phyloP scores from a whole-genome alignment of 257 asterid genomes.

The Lavandula angustifolia region DNA sequence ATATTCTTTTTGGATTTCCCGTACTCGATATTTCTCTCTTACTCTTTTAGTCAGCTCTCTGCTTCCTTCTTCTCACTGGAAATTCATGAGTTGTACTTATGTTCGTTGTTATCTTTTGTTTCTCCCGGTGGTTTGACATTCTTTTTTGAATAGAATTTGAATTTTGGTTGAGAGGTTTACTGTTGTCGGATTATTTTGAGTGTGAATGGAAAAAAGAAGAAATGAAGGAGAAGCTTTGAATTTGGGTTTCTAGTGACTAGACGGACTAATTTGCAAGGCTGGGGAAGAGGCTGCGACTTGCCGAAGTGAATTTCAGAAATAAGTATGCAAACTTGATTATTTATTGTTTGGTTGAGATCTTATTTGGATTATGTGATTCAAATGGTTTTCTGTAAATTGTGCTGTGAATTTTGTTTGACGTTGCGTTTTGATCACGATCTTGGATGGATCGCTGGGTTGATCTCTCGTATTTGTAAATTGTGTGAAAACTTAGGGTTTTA shows the following conservation, averaged over 20 bases:
- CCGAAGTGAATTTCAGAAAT: constrained; percentile 28
- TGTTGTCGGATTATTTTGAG: constrained; percentile 20
- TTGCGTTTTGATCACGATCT: constrained; percentile 49
- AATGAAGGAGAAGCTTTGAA: constrained; percentile 18
- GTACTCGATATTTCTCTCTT: constrained; percentile 35
- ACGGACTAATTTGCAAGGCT: constrained; percentile 10
- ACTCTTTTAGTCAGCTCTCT: neutral
- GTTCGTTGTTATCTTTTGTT: neutral
- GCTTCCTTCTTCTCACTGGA: constrained; percentile 32
- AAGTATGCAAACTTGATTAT: constrained; percentile 20
- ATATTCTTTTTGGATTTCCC: constrained; percentile 45
- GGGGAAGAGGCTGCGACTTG: constrained; percentile 11
- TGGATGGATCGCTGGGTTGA: constrained; percentile 56
- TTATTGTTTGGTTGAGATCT: constrained; percentile 32
- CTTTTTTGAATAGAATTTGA: neutral
- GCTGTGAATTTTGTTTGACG: constrained; percentile 33
- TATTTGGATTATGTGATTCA: constrained; percentile 22
- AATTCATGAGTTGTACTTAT: neutral
- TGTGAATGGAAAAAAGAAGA: neutral
- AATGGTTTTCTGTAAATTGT: constrained; percentile 22
- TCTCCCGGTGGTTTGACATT: neutral
- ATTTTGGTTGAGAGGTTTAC: neutral
- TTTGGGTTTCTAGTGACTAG: constrained; percentile 29
- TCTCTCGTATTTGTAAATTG: constrained; percentile 44
- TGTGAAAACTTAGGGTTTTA: constrained; percentile 27